Base-by-base conservation (phyloP, 2,329 filamentous ascomycete genomes). In the Emergomyces orientalis region DNA sequence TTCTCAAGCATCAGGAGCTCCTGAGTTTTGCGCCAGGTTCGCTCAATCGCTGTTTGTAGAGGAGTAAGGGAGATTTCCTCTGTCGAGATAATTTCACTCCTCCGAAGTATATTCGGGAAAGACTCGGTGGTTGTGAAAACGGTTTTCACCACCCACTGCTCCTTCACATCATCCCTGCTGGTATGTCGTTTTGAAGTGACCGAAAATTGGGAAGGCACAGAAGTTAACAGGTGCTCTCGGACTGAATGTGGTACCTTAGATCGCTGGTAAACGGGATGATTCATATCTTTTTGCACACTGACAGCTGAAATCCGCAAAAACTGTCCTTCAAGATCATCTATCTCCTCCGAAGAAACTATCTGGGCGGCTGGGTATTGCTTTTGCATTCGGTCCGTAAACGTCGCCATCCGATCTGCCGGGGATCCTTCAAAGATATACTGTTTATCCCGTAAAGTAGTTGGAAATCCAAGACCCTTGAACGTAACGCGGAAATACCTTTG, bases 401-500 rank as follows among this genome's bases (percentile, higher is more conserved):
- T 87, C 1, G 86, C 85, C 49, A 90, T 86, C 27, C 89, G 85
- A 75, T 97, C 93, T 7, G 81, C 86, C 0, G 88, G 82, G 1
- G 86, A 84, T 0, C 90, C 91, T 75, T 97, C 91, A 69, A 95
- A 96, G 62, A 97, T 88, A 74, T 91, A 97, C 64, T 93, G 88
- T 77, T 96, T 96, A 74, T 97, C 91, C 60, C 91, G 84, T 27
- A 97, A 75, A 58, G 83, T 88, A 1, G 85, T 71, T 1, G 92
- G 90, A 75, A 97, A 97, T 0, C 93, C 92, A 62, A 96, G 84
- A 5, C 93, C 93, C 71, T 88, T 90, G 79, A 94, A 97, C 14
- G 87, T 82, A 34, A 97, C 92, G 67, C 90, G 88, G 83, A 96
- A 97, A 76, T 96, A 97, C 65, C 93, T 88, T 13, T 90, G 88